These are phyloP conservation scores for Neurospora terricola DNA, from an alignment of 495 filamentous ascomycete genomes.

Conservation along the genomic window DNA sequence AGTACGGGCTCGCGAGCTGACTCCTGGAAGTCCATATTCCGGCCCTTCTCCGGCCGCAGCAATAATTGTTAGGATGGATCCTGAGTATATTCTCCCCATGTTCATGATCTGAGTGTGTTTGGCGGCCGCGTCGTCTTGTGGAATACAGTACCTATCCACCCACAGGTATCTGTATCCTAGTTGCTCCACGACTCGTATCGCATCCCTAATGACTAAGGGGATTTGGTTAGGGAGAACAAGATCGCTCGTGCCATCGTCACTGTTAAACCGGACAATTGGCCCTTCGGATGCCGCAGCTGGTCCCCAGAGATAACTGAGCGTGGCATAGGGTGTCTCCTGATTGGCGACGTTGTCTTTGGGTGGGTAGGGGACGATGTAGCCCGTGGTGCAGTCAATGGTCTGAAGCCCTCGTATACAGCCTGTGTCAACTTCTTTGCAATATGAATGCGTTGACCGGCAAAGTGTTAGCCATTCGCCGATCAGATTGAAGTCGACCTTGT, in stretches of 20 bases:
- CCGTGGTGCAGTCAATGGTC: neutral
- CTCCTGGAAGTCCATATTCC: slow-evolving; percentile 21
- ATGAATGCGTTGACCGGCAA: neutral
- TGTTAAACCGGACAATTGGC: neutral
- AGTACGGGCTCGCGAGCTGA: neutral
- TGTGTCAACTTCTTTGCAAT: neutral
- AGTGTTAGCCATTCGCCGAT: neutral
- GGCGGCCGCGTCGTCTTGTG: slow-evolving; percentile 7
- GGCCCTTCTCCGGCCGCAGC: slow-evolving; percentile 18
- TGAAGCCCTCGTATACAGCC: neutral
- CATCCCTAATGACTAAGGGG: neutral
- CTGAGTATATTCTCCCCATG: slow-evolving; percentile 28
- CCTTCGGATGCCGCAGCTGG: neutral
- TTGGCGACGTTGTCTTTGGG: neutral
- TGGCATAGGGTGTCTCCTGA: neutral
- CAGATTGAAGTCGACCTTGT: neutral
- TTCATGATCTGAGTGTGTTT: slow-evolving; percentile 20
- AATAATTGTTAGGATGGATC: slow-evolving; percentile 22
- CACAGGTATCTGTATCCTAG: slow-evolving; percentile 13
- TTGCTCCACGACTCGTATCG: neutral
- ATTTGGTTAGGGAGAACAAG: neutral
- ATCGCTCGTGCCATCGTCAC: neutral
- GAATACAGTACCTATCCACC: slow-evolving; percentile 18
- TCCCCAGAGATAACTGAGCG: neutral
- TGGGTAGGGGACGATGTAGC: neutral